These are phyloP conservation scores for Oryza australiensis DNA, from an alignment of 176 grass and related monocot genomes.

Conservation along the genomic window DNA sequence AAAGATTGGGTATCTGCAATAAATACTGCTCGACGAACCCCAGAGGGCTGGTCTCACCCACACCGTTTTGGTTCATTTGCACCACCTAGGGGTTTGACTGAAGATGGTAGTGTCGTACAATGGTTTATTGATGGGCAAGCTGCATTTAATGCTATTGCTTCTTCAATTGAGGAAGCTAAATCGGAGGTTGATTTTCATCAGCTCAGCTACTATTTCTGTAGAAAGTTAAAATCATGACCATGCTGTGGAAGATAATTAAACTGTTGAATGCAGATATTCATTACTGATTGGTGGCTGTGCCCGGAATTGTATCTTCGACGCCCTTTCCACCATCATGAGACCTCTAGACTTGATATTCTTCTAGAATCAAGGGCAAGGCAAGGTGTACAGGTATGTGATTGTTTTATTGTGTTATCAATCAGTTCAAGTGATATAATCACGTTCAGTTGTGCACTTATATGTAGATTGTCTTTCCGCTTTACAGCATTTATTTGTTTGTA, in stretches of 20 bases:
- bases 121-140: constrained; percentile 88
- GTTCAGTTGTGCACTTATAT: not conserved
- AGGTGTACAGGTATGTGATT: constrained; percentile 76
- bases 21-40: constrained; percentile 64
- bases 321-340: constrained; percentile 56
- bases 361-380: constrained; percentile 72
- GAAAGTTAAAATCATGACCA: constrained; percentile 7
- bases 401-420: not conserved
- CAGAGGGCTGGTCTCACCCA: constrained; percentile 74
- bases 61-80: constrained; percentile 82
- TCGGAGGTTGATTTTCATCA: constrained; percentile 61
- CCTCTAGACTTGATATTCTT: constrained; percentile 78
- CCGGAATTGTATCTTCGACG: constrained; percentile 82
- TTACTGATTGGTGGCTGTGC: constrained; percentile 92
- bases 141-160: constrained; percentile 79
- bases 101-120: constrained; percentile 69
- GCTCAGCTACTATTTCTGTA: not conserved
- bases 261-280: constrained; percentile 73
- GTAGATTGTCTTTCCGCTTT: not conserved
- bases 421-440: constrained; percentile 11
- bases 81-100: constrained; percentile 73
- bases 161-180: constrained; percentile 78
- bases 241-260: constrained; percentile 31
- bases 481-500: constrained; percentile 8
- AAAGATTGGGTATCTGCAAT: constrained; percentile 80